phyloP scores from a whole-genome alignment of 257 asterid genomes.

The Petunia axillaris region DNA sequence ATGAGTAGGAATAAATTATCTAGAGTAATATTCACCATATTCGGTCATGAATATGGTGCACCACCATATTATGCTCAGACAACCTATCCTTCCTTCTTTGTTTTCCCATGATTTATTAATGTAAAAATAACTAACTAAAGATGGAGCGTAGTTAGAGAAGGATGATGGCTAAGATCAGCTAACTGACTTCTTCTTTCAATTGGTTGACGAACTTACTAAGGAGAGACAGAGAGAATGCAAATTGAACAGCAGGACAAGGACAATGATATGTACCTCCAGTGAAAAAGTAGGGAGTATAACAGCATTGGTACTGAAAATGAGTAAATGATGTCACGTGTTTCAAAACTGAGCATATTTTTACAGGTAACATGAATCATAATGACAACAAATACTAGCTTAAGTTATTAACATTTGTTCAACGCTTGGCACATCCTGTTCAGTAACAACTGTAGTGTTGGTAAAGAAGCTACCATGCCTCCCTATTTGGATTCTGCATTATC shows the following conservation, averaged over 20 bases:
- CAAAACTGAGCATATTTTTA: slow-evolving; percentile 4
- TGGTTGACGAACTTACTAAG: neutral
- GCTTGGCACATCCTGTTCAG: neutral
- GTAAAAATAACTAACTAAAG: neutral
- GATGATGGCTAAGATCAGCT: neutral
- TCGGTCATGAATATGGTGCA: slow-evolving; percentile 15
- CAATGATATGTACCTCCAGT: neutral
- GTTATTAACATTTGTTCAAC: neutral
- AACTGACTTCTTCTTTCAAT: slow-evolving; percentile 8
- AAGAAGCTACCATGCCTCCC: neutral
- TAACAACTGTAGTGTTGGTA: neutral
- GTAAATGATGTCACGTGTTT: neutral
- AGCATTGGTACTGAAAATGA: neutral
- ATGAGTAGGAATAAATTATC: slow-evolving; percentile 1
- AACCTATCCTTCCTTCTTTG: slow-evolving; percentile 9
- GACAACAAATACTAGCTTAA: neutral
- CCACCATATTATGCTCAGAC: neutral
- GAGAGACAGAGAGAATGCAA: neutral
- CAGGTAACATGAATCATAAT: slow-evolving; percentile 6
- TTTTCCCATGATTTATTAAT: neutral
- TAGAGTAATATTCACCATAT: neutral
- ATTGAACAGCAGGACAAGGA: slow-evolving; percentile 17
- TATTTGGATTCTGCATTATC: neutral
- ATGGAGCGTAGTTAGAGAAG: neutral
- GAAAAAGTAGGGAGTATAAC: neutral